Percentiles rank a stretch among this genome's conserved stretches.
phyloP scores from a whole-genome alignment of 371 early-diverging fungal species.

The Mucor racemosus region DNA sequence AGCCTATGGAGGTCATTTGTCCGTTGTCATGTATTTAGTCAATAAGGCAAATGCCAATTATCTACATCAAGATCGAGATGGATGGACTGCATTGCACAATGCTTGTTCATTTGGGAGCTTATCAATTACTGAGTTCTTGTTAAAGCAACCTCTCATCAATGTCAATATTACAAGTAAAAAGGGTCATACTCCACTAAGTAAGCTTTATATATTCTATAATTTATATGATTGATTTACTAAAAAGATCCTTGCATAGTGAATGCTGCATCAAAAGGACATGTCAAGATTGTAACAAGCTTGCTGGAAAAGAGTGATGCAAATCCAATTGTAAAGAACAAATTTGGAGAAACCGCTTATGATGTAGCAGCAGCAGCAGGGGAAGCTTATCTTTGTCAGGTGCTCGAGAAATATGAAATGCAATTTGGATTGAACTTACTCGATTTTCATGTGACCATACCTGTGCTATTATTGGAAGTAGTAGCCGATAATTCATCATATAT shows the following conservation, averaged over 20 bases:
- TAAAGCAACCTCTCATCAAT: conserved; percentile 45
- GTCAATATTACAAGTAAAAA: conserved; percentile 56
- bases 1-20: conserved; percentile 62
- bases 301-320: conserved; percentile 56
- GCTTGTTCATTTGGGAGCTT: conserved; percentile 60
- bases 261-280: conserved; percentile 69
- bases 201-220: background rate
- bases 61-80: conserved; percentile 64
- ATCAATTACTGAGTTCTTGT: conserved; percentile 51
- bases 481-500: background rate
- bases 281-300: conserved; percentile 57
- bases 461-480: conserved; percentile 48
- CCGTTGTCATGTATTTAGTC: conserved; percentile 61
- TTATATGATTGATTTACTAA: background rate
- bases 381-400: conserved; percentile 61
- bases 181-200: conserved; percentile 77
- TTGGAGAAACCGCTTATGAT: conserved; percentile 76
- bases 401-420: conserved; percentile 54
- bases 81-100: conserved; percentile 84
- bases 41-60: conserved; percentile 55
- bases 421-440: background rate
- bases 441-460: conserved; percentile 58
- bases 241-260: conserved; percentile 50
- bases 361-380: conserved; percentile 66
- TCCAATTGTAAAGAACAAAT: conserved; percentile 58